These are phyloP conservation scores for Zychaea mexicana DNA, from an alignment of 371 early-diverging fungal genomes.

Conservation along the genomic window DNA sequence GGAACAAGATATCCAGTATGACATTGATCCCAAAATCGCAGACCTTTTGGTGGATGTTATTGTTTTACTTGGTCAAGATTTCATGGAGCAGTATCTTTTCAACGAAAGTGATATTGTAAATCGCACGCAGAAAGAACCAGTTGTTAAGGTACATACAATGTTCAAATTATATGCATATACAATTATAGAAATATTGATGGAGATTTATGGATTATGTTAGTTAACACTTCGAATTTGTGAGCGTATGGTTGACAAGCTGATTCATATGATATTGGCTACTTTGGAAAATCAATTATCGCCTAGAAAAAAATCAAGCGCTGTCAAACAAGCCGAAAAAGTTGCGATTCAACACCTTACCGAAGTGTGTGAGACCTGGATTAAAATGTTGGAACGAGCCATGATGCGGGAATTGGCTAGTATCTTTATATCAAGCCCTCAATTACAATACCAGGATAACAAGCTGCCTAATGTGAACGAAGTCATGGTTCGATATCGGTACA, in stretches of 20 bases:
- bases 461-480: not conserved
- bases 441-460: not conserved
- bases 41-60: not conserved
- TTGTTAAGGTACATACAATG: not conserved
- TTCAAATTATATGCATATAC: no score
- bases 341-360: slow-evolving; percentile 9
- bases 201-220: slow-evolving; percentile 2
- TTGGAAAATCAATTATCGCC: not conserved
- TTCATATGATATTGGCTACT: slow-evolving; percentile 12
- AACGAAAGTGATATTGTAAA: not conserved
- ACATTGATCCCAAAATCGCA: not conserved
- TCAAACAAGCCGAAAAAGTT: slow-evolving; percentile 17
- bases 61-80: not conserved
- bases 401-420: not conserved
- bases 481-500: slow-evolving; percentile 32
- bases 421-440: not conserved
- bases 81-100: not conserved
- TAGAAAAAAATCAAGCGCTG: not conserved
- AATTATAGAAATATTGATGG: no score
- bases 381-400: slow-evolving; percentile 17
- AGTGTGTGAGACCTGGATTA: slow-evolving; percentile 17
- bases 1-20: not conserved
- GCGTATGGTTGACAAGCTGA: slow-evolving; percentile 30
- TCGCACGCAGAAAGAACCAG: not conserved
- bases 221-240: slow-evolving; percentile 28